Evolutionary conservation across 2,329 filamentous ascomycete genomes (phyloP), one percentile per base, ranked within the genome.

Genomic region (Cladosporium sp.): DNA sequence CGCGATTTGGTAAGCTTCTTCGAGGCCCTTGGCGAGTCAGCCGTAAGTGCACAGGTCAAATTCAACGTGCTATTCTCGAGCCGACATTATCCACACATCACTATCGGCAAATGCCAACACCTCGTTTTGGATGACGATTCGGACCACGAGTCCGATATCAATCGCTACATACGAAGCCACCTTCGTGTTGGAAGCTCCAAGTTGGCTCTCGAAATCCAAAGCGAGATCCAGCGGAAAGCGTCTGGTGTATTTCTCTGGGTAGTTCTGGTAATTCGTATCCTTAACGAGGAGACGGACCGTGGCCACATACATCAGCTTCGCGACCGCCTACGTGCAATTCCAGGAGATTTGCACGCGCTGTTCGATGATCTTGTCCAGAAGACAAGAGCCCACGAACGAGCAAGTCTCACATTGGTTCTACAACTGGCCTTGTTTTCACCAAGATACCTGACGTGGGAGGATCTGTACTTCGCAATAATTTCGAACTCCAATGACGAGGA

Each of bases 371-470:
- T 83, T 0, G 9, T 50, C 11, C 50, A 83, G 8, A 27, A 27
- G 22, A 32, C 37, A 34, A 36, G 36, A 8, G 18, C n/a, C 12
- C 34, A 18, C 18, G 34, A 37, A 5, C 7, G 38, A 12, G 7
- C 12, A 7, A 18, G 22, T 4, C 17, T 50, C 0, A 50, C 70
- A 0, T 55, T 78, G 0, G 80, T 73, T 30, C 54, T 84, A 0
- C 71, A 77, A 17, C 83, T 75, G 75, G 66, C 84, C 0, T 64
- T 84, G 0, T 82, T 72, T 19, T 68, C 80, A 0, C 65, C 60
- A 9, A 55, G 64, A 0, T 75, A 79, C 0, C 51, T 83, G 0
- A 64, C 39, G 0, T 71, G 64, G 0, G 56, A 69, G 1, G 71
- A 82, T 54, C 66, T 79, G 0, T 79, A 76, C 53, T 70, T 67